Evolutionary conservation across 1,284 basidiomycete genomes (phyloP).

Genomic region (Austroboletus niveus): DNA sequence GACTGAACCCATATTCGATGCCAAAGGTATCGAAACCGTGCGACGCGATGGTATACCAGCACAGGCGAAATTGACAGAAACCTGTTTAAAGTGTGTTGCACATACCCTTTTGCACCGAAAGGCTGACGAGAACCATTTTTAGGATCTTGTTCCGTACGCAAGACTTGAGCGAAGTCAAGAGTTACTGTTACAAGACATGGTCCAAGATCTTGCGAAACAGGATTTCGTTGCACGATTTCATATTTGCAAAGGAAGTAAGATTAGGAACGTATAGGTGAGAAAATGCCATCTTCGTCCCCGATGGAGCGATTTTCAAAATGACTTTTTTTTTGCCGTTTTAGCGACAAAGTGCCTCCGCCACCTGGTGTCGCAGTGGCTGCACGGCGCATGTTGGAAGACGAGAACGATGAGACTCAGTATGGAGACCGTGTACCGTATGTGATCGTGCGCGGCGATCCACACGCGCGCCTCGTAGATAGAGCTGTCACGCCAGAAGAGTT

Average conservation of each 20-base stretch:
- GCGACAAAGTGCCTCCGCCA: slow-evolving; percentile 82
- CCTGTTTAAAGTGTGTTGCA: slow-evolving; percentile 68
- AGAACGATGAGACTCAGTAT: slow-evolving; percentile 84
- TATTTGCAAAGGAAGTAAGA: slow-evolving; percentile 91
- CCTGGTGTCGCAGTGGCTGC: slow-evolving; percentile 90
- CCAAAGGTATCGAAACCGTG: slow-evolving; percentile 97
- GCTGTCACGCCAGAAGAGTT: slow-evolving; percentile 81
- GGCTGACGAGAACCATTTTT: not conserved
- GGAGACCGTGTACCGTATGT: slow-evolving; percentile 94
- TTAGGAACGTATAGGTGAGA: slow-evolving; percentile 86
- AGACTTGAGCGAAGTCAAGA: slow-evolving; percentile 87
- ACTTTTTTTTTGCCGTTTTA: slow-evolving; percentile 23
- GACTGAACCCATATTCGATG: slow-evolving; percentile 81
- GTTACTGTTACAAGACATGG: slow-evolving; percentile 87
- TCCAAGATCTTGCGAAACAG: slow-evolving; percentile 79
- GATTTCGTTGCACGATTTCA: slow-evolving; percentile 86
- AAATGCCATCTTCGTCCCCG: not conserved
- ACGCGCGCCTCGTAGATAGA: slow-evolving; percentile 75
- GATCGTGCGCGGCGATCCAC: slow-evolving; percentile 67
- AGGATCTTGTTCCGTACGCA: slow-evolving; percentile 88
- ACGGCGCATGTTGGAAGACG: slow-evolving; percentile 71
- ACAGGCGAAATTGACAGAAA: slow-evolving; percentile 88
- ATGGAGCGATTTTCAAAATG: not conserved
- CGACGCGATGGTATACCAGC: slow-evolving; percentile 88
- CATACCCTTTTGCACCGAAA: not conserved